These are phyloP conservation scores for Ophiostoma sp. DNA, from an alignment of 2,329 filamentous ascomycete genomes.

Conservation along the genomic window DNA sequence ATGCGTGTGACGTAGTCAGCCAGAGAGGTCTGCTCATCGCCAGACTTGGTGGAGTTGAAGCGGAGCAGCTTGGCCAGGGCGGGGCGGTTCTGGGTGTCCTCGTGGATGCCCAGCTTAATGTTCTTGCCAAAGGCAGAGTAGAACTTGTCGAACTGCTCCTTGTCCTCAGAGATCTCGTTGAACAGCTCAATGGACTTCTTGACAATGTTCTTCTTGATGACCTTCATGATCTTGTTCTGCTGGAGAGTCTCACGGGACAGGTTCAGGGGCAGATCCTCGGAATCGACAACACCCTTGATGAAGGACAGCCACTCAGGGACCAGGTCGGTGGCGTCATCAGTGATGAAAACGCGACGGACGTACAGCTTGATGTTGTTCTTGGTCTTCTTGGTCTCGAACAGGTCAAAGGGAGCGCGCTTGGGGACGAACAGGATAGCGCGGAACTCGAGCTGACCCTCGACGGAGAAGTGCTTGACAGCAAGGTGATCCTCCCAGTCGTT, in stretches of 20 bases:
- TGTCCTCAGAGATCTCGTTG: conserved; percentile 97
- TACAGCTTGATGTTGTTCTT: conserved; percentile 99
- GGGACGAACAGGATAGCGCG: conserved; percentile 98
- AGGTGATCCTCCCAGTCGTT: conserved; percentile 99
- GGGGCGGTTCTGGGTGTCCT: conserved; percentile 95
- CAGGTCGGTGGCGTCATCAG: conserved; percentile 96
- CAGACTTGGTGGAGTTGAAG: conserved; percentile 98
- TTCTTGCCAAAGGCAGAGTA: conserved; percentile 99
- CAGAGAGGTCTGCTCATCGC: conserved; percentile 90
- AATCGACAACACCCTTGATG: conserved; percentile 99
- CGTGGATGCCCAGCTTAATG: conserved; percentile 99
- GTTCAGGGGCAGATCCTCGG: conserved; percentile 98
- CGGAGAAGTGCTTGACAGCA: conserved; percentile 99
- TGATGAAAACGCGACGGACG: conserved; percentile 99
- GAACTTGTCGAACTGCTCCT: conserved; percentile 99
- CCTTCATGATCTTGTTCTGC: conserved; percentile 99
- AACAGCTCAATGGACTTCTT: conserved; percentile 99
- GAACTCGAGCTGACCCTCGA: conserved; percentile 99
- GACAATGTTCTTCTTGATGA: conserved; percentile 99
- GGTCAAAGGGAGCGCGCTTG: conserved; percentile 98
- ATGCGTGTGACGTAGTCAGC: conserved; percentile 98
- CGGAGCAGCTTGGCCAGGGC: conserved; percentile 95
- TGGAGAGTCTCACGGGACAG: conserved; percentile 99
- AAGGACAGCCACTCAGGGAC: conserved; percentile 99
- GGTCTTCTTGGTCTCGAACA: conserved; percentile 99